Conservation (phyloP, 495 filamentous ascomycete genomes). For the Xylaria sp. region DNA sequence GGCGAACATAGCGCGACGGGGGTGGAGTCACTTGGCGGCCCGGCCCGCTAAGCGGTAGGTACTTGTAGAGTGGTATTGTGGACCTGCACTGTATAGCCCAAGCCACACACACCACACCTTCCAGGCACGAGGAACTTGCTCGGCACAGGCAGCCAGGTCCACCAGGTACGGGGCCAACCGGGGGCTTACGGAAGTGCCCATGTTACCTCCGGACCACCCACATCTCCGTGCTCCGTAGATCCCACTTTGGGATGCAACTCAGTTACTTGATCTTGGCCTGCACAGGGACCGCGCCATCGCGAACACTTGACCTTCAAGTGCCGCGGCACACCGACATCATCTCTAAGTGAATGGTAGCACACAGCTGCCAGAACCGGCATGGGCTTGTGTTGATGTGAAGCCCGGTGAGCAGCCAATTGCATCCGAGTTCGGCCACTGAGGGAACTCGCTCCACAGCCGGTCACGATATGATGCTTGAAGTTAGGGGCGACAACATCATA, state of each 20-base stretch:
- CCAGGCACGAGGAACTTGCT: conserved; percentile 2
- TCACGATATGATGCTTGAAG: neutral
- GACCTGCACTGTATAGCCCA: neutral
- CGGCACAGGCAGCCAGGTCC: neutral
- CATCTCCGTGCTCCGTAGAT: conserved; percentile 5
- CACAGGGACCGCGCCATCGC: neutral
- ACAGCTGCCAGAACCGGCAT: neutral
- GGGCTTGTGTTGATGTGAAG: neutral
- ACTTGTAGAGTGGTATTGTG: neutral
- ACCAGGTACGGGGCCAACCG: conserved; percentile 3
- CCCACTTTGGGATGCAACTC: neutral
- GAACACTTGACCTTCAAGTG: neutral
- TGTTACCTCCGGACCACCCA: conserved; percentile 1
- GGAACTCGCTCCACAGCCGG: neutral
- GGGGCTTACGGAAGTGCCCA: neutral
- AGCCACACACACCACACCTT: conserved; percentile 2
- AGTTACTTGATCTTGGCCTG: neutral
- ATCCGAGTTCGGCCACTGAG: neutral
- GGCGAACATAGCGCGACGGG: neutral
- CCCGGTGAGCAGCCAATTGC: conserved; percentile 7
- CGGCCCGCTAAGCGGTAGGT: neutral
- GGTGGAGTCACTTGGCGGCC: neutral
- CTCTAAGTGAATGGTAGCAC: neutral
- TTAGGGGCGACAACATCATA: neutral
- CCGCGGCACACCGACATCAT: neutral